Conservation (phyloP, 2,329 filamentous ascomycete genomes). For the Aspergillus sojae region DNA sequence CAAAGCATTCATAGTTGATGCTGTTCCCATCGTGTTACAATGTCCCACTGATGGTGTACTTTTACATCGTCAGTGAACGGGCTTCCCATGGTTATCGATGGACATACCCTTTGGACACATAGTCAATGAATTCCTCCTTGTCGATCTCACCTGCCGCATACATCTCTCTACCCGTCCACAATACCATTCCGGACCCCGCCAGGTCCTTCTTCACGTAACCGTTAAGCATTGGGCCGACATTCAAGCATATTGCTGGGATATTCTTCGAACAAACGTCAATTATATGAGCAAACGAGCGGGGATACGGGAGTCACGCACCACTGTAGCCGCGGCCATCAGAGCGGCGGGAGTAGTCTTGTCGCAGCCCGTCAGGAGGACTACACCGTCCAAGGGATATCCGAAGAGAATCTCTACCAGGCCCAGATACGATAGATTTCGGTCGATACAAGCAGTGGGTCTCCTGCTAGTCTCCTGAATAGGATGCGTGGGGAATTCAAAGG, state of each 20-base stretch:
- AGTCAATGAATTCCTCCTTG: slow-evolving; percentile 49
- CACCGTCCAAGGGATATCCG: slow-evolving; percentile 54
- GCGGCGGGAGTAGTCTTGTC: slow-evolving; percentile 57
- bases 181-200: slow-evolving; percentile 50
- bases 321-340: slow-evolving; percentile 56
- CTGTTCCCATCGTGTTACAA: slow-evolving; percentile 59
- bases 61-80: background rate
- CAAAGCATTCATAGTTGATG: slow-evolving; percentile 57
- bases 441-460: slow-evolving; percentile 53
- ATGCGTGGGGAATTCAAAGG: slow-evolving; percentile 56
- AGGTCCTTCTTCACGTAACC: slow-evolving; percentile 47
- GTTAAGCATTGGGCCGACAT: slow-evolving; percentile 58
- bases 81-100: no score
- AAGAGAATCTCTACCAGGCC: slow-evolving; percentile 52
- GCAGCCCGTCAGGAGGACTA: slow-evolving; percentile 56
- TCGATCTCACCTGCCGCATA: slow-evolving; percentile 52
- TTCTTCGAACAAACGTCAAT: slow-evolving; percentile 37
- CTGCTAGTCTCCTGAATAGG: slow-evolving; percentile 55
- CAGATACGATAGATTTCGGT: slow-evolving; percentile 54
- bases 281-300: background rate
- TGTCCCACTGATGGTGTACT: slow-evolving; percentile 52
- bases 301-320: slow-evolving; percentile 33
- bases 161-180: slow-evolving; percentile 55
- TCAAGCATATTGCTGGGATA: slow-evolving; percentile 55
- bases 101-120: slow-evolving; percentile 46